phyloP scores from a whole-genome alignment of 306 rosid genomes.

The Leucaena leucocephala region DNA sequence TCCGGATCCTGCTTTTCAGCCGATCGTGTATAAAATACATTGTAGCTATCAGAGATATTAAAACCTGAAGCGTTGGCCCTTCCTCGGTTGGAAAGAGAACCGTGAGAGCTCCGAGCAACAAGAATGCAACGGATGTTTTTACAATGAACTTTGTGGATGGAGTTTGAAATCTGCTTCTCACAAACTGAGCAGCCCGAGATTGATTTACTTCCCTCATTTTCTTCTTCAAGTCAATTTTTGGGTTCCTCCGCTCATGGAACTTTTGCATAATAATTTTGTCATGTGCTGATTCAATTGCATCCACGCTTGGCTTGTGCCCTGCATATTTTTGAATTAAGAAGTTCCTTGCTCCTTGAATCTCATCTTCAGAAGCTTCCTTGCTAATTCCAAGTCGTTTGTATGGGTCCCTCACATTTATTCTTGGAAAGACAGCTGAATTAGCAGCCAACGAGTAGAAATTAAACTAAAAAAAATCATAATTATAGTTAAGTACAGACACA shows the following conservation, averaged over 20 bases:
- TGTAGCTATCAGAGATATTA: constrained; percentile 81
- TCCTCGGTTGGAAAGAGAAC: constrained; percentile 91
- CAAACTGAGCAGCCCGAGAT: constrained; percentile 69
- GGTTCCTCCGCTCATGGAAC: constrained; percentile 78
- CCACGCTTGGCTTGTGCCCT: constrained; percentile 90
- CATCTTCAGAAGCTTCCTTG: constrained; percentile 95
- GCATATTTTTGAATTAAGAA: constrained; percentile 78
- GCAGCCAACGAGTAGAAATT: constrained; percentile 40
- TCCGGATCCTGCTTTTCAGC: constrained; percentile 75
- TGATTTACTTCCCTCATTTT: constrained; percentile 78
- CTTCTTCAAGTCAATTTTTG: constrained; percentile 82
- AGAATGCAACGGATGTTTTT: constrained; percentile 69
- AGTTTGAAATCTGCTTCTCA: constrained; percentile 78
- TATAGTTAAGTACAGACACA: neutral
- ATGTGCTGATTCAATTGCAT: constrained; percentile 94
- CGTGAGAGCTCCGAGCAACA: constrained; percentile 77
- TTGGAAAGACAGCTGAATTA: constrained; percentile 81
- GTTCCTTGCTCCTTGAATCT: constrained; percentile 93
- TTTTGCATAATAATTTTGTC: constrained; percentile 91
- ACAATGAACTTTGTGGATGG: constrained; percentile 78
- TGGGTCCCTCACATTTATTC: constrained; percentile 90
- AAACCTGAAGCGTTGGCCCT: constrained; percentile 97
- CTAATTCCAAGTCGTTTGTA: constrained; percentile 94
- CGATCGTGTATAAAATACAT: constrained; percentile 75
- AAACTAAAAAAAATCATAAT: constrained; percentile 23